Percentiles rank a stretch among this genome's conserved stretches.
Conservation (phyloP, 768 basidiomycete genomes). For the Suillus americanus region DNA sequence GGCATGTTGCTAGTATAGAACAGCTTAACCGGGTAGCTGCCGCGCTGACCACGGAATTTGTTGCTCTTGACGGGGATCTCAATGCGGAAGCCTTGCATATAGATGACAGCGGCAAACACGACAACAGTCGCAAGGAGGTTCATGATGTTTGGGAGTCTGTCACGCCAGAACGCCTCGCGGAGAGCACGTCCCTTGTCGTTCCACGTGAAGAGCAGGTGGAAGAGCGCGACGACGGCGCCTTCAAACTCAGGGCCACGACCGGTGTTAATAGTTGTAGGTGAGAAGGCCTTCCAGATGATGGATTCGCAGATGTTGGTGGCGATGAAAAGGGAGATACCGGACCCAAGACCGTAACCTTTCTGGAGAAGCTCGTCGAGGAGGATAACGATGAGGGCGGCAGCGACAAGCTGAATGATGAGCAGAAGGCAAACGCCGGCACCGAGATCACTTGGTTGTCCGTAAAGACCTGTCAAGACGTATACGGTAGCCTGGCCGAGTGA, state of each 20-base stretch:
- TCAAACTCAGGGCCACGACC: conserved; percentile 98
- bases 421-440: conserved; percentile 97
- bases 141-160: conserved; percentile 96
- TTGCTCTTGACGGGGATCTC: conserved; percentile 99
- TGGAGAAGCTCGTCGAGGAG: conserved; percentile 98
- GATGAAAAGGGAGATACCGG: conserved; percentile 98
- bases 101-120: conserved; percentile 95
- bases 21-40: conserved; percentile 94
- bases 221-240: conserved; percentile 92
- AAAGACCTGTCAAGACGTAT: conserved; percentile 95
- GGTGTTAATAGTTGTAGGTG: conserved; percentile 96
- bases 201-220: conserved; percentile 98
- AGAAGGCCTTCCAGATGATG: conserved; percentile 99
- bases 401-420: conserved; percentile 93
- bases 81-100: conserved; percentile 97
- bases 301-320: conserved; percentile 99
- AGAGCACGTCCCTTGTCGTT: conserved; percentile 97
- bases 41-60: conserved; percentile 94
- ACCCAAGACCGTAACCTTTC: conserved; percentile 98
- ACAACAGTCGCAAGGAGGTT: conserved; percentile 90
- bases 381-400: conserved; percentile 94
- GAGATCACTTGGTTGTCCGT: conserved; percentile 89
- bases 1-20: conserved; percentile 99
- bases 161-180: conserved; percentile 97
- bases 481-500: conserved; percentile 95